A percentile compares a stretch with the other conserved stretches of the same genome.
These are phyloP conservation scores for Kazachstania sp. DNA, from an alignment of 1,139 yeast genomes.

Conservation along the genomic window DNA sequence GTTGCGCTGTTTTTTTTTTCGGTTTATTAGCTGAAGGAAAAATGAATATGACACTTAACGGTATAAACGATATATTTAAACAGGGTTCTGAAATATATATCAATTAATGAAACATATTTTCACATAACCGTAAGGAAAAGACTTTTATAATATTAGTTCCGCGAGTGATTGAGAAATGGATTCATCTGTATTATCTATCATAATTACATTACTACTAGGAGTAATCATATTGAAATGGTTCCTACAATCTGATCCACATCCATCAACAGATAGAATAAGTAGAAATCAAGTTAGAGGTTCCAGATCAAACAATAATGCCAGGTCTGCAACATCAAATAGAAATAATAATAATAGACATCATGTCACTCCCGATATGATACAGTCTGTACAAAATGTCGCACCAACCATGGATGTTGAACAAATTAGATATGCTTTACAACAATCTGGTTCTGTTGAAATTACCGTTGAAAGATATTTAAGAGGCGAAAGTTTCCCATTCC, in stretches of 20 bases:
- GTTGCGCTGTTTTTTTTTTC: too few species aligned
- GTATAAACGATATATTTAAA: too few species aligned
- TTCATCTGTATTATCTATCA: slow-evolving; percentile 11
- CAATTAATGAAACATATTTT: too few species aligned
- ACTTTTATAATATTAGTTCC: too few species aligned
- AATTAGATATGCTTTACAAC: slow-evolving; percentile 53
- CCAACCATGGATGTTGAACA: slow-evolving; percentile 65
- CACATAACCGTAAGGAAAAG: too few species aligned
- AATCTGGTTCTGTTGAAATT: slow-evolving; percentile 69
- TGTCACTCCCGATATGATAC: slow-evolving; percentile 74
- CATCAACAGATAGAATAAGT: slow-evolving; percentile 9
- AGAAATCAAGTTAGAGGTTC: neutral
- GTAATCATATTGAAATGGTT: slow-evolving; percentile 26
- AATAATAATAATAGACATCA: slow-evolving; percentile 15
- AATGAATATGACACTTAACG: too few species aligned
- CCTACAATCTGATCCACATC: slow-evolving; percentile 13
- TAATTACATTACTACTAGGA: slow-evolving; percentile 17
- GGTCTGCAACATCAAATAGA: neutral
- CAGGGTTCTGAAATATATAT: too few species aligned
- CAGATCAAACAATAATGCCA: neutral
- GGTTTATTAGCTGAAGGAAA: too few species aligned
- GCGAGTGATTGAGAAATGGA: slow-evolving; percentile 1
- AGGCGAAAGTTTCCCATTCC: slow-evolving; percentile 58
- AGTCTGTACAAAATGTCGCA: slow-evolving; percentile 73
- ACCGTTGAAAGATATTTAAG: slow-evolving; percentile 67